Evolutionary conservation across 208 protist species (phyloP), one percentile per base, ranked within the genome.

Genomic region (Wallacemonas sp.): DNA sequence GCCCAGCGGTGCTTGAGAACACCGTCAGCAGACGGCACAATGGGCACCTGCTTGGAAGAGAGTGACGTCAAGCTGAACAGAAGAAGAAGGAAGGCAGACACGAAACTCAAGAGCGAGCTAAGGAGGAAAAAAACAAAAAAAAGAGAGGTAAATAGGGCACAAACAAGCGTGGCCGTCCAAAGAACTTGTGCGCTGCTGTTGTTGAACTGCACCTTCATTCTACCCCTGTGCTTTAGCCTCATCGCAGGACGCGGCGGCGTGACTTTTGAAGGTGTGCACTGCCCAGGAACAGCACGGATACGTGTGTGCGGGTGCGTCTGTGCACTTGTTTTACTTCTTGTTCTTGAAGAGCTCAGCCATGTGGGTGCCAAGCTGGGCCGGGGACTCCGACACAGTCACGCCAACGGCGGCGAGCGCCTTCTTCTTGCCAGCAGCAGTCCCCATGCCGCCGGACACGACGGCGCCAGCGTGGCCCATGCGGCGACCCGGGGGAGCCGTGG

Each of bases 391-490:
- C 38, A 99, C 89, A 38, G 81, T 84, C 29, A 97, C 94, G 41
- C 97, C 97, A 32, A 96, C 98, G 5, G 86, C 83, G 34, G 66
- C 68, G 48, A 98, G 83, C 32, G 93, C 93, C 8, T 81, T 80
- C 81, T 98, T 99, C 91, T 99, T 99, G 55, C 83, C 87, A 27
- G 85, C 78, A 32, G 98, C 98, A 22, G 91, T 98, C 46, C 98
- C 98, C 81, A 98, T 85, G 33, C 87, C 87, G 58, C 87, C 87
- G 46, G 83, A 89, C 50, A 99, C 97, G 65, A 99, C 98, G 27
- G 98, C 98, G 61, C 98, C 98, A 42, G 98, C 98, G 64, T 99
- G 98, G 61, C 97, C 97, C 93, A 97, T 97, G 54, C 89, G 83
- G 45, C 91, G 76, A 61, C 98, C 98, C 34, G 98, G 98, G 38